A percentile compares a stretch with the other conserved stretches of the same genome.
phyloP scores from a whole-genome alignment of 129 eudicot species.

The Dittrichia graveolens region DNA sequence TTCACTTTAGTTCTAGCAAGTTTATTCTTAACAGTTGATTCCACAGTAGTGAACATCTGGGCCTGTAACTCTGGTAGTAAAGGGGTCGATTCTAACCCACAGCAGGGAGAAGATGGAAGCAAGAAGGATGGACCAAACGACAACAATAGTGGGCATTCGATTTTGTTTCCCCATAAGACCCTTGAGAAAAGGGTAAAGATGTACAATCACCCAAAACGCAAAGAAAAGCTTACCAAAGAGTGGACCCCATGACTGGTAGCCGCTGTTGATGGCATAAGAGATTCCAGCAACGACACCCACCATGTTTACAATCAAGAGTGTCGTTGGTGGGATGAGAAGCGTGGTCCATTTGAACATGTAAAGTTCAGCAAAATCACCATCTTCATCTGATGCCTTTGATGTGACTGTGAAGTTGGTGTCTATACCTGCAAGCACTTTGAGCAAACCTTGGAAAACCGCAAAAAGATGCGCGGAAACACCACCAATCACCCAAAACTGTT shows the following conservation, averaged over 20 bases:
- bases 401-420: slow-evolving; percentile 52
- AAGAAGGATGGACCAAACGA: slow-evolving; percentile 48
- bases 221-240: slow-evolving; percentile 50
- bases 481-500: slow-evolving; percentile 54
- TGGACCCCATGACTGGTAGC: slow-evolving; percentile 52
- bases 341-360: slow-evolving; percentile 50
- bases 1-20: too few species aligned
- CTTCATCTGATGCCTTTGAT: slow-evolving; percentile 49
- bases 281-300: slow-evolving; percentile 49
- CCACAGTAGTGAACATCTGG: slow-evolving; percentile 45
- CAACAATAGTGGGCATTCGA: slow-evolving; percentile 45
- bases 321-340: slow-evolving; percentile 39
- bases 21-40: slow-evolving; percentile 33
- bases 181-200: slow-evolving; percentile 48
- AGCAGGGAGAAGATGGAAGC: slow-evolving; percentile 47
- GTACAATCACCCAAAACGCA: slow-evolving; percentile 52
- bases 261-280: slow-evolving; percentile 47
- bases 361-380: slow-evolving; percentile 47
- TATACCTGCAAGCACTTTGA: slow-evolving; percentile 49
- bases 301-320: slow-evolving; percentile 40
- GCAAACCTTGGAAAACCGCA: slow-evolving; percentile 47
- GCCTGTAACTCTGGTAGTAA: slow-evolving; percentile 44
- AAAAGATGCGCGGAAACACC: slow-evolving; percentile 51
- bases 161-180: slow-evolving; percentile 51
- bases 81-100: slow-evolving; percentile 51